phyloP scores from a whole-genome alignment of 768 basidiomycete genomes.

The Lactifluus subvellereus region DNA sequence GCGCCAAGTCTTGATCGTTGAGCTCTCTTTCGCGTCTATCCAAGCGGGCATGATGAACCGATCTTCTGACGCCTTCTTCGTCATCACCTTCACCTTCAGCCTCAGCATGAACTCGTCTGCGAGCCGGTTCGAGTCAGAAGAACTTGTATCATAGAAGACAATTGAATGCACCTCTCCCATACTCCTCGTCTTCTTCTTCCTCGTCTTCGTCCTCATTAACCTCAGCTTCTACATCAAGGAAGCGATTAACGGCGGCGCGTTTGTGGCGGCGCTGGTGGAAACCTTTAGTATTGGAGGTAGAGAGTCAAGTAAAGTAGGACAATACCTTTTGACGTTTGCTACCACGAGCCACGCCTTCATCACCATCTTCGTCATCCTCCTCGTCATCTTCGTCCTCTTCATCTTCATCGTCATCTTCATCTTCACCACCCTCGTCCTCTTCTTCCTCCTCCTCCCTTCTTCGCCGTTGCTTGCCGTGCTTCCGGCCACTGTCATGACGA shows the following conservation, averaged over 20 bases:
- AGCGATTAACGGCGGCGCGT: conserved; percentile 61
- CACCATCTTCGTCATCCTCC: conserved; percentile 36
- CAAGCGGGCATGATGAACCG: conserved; percentile 59
- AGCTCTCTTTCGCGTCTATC: conserved; percentile 66
- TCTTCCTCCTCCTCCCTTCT: conserved; percentile 32
- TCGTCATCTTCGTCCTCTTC: conserved; percentile 38
- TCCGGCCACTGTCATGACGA: conserved; percentile 30
- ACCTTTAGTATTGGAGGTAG: conserved; percentile 10
- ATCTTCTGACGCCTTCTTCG: conserved; percentile 44
- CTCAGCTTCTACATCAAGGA: conserved; percentile 94
- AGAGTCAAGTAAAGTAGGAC: background rate
- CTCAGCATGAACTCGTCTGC: conserved; percentile 68
- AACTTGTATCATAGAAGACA: background rate
- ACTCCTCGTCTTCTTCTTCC: conserved; percentile 80
- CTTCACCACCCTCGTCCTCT: conserved; percentile 38
- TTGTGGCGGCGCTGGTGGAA: conserved; percentile 55
- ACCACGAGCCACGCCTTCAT: conserved; percentile 40
- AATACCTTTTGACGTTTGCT: conserved; percentile 59
- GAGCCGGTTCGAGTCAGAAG: conserved; percentile 12
- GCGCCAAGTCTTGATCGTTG: conserved; percentile 73
- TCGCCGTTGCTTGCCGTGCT: conserved; percentile 37
- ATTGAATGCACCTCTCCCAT: conserved; percentile 38
- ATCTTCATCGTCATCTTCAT: conserved; percentile 36
- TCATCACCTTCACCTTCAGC: conserved; percentile 60
- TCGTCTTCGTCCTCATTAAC: conserved; percentile 98